Evolutionary conservation across 164 flowering plant species (phyloP).

Genomic region (Aristolochia californica): DNA sequence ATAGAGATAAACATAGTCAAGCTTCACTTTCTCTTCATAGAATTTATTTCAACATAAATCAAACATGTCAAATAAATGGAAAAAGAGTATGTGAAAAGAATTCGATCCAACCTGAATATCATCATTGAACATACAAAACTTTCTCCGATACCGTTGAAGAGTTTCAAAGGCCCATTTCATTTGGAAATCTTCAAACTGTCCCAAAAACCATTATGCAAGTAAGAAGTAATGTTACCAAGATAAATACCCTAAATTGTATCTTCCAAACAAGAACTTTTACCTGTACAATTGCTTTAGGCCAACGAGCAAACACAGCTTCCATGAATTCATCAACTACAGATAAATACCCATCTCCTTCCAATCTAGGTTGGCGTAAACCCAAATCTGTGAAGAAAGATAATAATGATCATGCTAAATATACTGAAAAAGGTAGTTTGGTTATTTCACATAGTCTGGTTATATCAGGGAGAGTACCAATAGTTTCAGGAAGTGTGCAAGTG

Average conservation of each 20-base stretch:
- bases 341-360: constrained; percentile 94
- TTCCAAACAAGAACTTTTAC: constrained; percentile 16
- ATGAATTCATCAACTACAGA: constrained; percentile 89
- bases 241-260: not conserved
- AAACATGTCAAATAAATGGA: not conserved
- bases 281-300: constrained; percentile 99
- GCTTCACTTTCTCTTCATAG: not conserved
- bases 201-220: not conserved
- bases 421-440: too few species aligned
- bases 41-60: not conserved
- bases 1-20: constrained; percentile 3
- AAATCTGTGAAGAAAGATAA: constrained; percentile 48
- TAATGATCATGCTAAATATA: too few species aligned
- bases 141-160: constrained; percentile 70
- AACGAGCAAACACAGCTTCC: constrained; percentile 88
- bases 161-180: constrained; percentile 99
- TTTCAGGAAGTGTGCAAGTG: too few species aligned
- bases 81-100: not conserved
- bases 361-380: constrained; percentile 82
- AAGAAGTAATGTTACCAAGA: constrained; percentile 1
- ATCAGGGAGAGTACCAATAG: too few species aligned
- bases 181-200: constrained; percentile 98
- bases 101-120: constrained; percentile 70
- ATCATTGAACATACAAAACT: constrained; percentile 97
- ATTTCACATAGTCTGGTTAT: too few species aligned